Base-by-base conservation (phyloP, 164 flowering plant genomes). In the Magnolia sinica region DNA sequence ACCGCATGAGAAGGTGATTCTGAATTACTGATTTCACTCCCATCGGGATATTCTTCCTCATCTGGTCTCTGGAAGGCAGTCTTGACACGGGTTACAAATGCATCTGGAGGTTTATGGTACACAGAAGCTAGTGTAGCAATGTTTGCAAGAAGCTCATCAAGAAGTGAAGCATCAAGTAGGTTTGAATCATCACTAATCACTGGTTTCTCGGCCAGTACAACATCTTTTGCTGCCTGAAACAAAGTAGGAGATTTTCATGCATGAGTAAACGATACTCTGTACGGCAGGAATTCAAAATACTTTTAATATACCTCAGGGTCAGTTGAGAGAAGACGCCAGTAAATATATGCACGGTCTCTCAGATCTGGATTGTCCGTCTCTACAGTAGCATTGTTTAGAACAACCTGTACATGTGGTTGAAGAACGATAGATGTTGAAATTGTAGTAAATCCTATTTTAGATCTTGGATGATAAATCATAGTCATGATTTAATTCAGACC, bases 301-400 rank as follows among this genome's bases (percentile, higher is more conserved):
- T 64, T 5, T 63, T 8, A 22, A 27, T 76, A 68, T 50, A 96
- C 99, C 97, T 96, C 99, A n/a, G 99, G 99, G 86, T 96, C 99
- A 77, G 98, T 94, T 71, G 99, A 96, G 37, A 96, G 92, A 79
- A 96, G 99, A 45, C 99, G 97, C 99, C 99, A 96, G 81, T 96
- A 96, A 31, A 96, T 96, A 86, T 96, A 96, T 75, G 99, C 99
- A 79, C 99, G 99, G 78, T 96, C 99, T 22, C 99, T 90, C 70
- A 96, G 82, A 85, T 96, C 99, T 73, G 98, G 99, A 82, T 96
- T 96, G 86, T 96, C 99, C 13, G 99, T 94, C 81, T 96, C 99
- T 78, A 91, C 94, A 76, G 99, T 96, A n/a, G 99, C 99, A 90
- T 96, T 96, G 73, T 94, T 96, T 82, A 96, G 86, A 73, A 96